Base-by-base conservation (phyloP, 345 rosid species). In the Moricandia arvensis region DNA sequence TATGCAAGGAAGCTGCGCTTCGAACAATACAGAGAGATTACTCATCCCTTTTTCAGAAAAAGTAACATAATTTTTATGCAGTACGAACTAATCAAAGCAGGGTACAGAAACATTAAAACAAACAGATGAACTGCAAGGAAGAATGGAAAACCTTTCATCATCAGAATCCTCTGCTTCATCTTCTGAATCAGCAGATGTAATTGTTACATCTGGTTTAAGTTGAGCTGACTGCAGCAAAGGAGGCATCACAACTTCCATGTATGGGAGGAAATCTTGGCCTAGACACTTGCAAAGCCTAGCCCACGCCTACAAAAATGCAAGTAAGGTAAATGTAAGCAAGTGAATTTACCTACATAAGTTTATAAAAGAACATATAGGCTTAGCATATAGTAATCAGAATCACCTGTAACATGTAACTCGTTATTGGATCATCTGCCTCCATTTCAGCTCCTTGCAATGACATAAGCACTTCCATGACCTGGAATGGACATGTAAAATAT, bases 381-480 rank as follows among this genome's bases (percentile, higher is more conserved):
- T 31, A 79, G 63, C 66, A 61, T 24, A 9, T 12, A 30, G 31
- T 72, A 60, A 64, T 43, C 69, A 38, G 54, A 75, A 80, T 75
- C 82, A 95, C 99, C 82, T 95, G 98, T 72, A 96, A 81, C 98
- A 96, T 96, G 86, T 96, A 96, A 82, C 99, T 96, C 5, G 95
- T 92, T 30, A 95, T 96, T 26, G 98, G 99, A 82, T 96, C 99
- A 66, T 96, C 99, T 54, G 99, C 79, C 87, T 93, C 99, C 98
- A 96, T 85, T 80, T 86, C 87, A 72, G 99, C 88, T 73, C 93
- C 97, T 93, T 96, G 99, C 77, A 96, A 80, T 8, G 99, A 86
- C 99, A 96, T 86, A 63, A 96, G 97, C 77, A 96, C 99, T 72
- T 96, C 99, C 99, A 96, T 96, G 75, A 96, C 99, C 99, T 96